Evolutionary conservation across 2,329 filamentous ascomycete genomes (phyloP), one percentile per base, ranked within the genome.

Genomic region (Pseudogymnoascus sp.): DNA sequence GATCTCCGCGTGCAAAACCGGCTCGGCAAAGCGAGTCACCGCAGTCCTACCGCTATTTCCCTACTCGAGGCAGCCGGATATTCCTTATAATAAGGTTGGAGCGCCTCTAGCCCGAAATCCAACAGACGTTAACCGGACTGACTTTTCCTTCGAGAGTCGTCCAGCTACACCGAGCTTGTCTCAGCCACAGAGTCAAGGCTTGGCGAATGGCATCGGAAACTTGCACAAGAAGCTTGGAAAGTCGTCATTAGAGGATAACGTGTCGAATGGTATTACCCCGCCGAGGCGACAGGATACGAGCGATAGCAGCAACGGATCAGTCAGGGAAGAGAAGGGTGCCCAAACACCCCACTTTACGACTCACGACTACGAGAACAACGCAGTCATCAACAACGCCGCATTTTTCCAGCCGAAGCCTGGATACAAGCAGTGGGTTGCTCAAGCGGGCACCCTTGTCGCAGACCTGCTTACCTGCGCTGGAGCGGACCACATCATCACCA

Each of bases 351-450:
- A 68, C 37, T 84, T 82, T 72, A 84, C 83, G 5, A 86, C 82
- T 37, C 85, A 90, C 71, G 87, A 90, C 70, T 82, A 85, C 68
- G 81, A 84, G 70, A 85, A 85, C 71, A 78, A 80, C 59, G 76
- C 78, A 14, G 79, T 82, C 62, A 75, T 83, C 66, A 66, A 70
- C 38, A 73, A 75, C 21, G 78, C 79, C 35, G 81, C 80, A 65
- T 81, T 88, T 44, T 89, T 89, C 74, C 84, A 91, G 74, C 87
- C 91, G 18, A 92, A 93, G 73, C 91, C 92, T 6, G 94, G 94
- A 60, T 99, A 99, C 76, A 94, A 94, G 79, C 91, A 96, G 78
- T 99, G 94, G 94, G 93, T 99, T 67, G 94, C 94, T 21, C 94
- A 97, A 78, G 92, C 94, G 44, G 94, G 94, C 65, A 97, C 92